Percentiles rank a stretch among this genome's conserved stretches.
Evolutionary conservation across 768 basidiomycete genomes (phyloP).

Genomic region (Pleurotus pulmonarius): DNA sequence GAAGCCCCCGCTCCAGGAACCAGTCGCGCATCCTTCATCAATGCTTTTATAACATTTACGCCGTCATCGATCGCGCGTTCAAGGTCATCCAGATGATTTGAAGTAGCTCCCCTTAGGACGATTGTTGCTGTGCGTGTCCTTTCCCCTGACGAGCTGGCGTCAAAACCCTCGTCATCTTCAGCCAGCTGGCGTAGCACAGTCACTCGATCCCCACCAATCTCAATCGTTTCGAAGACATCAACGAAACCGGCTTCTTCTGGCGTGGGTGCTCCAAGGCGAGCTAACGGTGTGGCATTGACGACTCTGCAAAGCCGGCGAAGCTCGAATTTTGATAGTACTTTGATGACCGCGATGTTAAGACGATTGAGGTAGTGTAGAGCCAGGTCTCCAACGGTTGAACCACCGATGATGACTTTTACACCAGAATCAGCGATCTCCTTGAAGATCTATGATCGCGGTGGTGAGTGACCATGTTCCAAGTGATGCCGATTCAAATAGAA

Average conservation of each 20-base stretch:
- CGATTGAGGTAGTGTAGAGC: constrained; percentile 96
- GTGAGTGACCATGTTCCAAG: background rate
- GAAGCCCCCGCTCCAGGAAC: constrained; percentile 94
- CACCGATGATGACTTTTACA: constrained; percentile 90
- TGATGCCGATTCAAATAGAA: constrained; percentile 13
- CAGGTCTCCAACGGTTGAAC: constrained; percentile 90
- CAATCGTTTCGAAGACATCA: constrained; percentile 92
- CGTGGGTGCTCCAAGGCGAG: constrained; percentile 92
- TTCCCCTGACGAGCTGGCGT: constrained; percentile 49
- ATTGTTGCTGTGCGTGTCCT: constrained; percentile 90
- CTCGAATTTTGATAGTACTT: constrained; percentile 97
- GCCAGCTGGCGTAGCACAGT: constrained; percentile 88
- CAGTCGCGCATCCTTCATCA: constrained; percentile 86
- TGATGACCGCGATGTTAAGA: constrained; percentile 90
- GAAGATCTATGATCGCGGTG: constrained; percentile 70
- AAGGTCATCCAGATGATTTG: constrained; percentile 91
- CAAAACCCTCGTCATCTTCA: constrained; percentile 61
- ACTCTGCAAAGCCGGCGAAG: constrained; percentile 92
- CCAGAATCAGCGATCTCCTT: constrained; percentile 97
- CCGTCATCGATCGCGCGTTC: constrained; percentile 97
- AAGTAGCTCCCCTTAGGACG: constrained; percentile 91
- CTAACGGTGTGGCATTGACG: constrained; percentile 93
- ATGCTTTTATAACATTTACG: constrained; percentile 89
- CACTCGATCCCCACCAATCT: constrained; percentile 97
- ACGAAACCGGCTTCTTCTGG: constrained; percentile 93